Evolutionary conservation across 768 basidiomycete genomes (phyloP).

Genomic region (Cantharellus cinnabarinus): DNA sequence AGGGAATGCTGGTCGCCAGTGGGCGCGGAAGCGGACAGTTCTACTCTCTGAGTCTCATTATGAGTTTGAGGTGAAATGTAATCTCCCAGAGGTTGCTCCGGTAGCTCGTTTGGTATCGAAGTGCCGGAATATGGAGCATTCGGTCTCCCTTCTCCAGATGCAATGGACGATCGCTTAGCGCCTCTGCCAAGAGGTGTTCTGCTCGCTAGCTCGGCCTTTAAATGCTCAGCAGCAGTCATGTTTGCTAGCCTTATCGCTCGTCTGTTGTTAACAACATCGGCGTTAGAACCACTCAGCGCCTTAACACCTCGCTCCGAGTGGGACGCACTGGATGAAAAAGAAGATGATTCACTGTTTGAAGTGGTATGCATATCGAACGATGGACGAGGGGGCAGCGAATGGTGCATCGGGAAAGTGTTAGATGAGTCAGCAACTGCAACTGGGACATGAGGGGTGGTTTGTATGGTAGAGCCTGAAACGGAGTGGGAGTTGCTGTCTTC

Average conservation of each 20-base stretch:
- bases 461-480: conserved; percentile 2
- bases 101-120: conserved; percentile 7
- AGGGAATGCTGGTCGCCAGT: neutral
- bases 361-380: conserved; percentile 23
- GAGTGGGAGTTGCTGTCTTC: conserved; percentile 14
- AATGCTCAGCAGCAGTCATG: conserved; percentile 82
- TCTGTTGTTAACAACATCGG: conserved; percentile 76
- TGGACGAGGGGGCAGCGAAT: conserved; percentile 45
- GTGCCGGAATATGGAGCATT: conserved; percentile 5
- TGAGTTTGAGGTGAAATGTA: neutral
- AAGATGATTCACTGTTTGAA: conserved; percentile 9
- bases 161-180: conserved; percentile 19
- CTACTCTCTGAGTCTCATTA: neutral
- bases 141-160: conserved; percentile 14
- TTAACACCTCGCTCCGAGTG: conserved; percentile 9
- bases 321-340: conserved; percentile 5
- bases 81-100: conserved; percentile 6
- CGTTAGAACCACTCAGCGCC: conserved; percentile 59
- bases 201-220: conserved; percentile 71
- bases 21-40: conserved; percentile 2
- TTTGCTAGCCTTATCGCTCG: conserved; percentile 88
- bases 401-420: conserved; percentile 21
- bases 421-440: conserved; percentile 3
- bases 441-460: conserved; percentile 7
- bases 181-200: conserved; percentile 15